Evolutionary conservation across 768 basidiomycete genomes (phyloP), one percentile per base, ranked within the genome.

Genomic region (Macrolepiota albuminosa): DNA sequence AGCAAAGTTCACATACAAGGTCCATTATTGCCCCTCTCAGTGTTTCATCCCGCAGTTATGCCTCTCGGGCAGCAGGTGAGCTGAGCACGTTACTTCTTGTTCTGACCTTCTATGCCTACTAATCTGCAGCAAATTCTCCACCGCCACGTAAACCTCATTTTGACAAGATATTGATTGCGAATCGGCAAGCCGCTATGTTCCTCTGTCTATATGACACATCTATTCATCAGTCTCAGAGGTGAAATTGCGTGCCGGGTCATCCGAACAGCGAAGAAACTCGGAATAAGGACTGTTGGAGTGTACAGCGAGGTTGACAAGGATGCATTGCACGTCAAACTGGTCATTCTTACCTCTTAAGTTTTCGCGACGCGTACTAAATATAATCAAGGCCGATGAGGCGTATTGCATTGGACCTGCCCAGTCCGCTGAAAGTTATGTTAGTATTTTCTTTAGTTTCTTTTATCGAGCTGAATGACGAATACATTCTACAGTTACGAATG

Each of bases 161-260:
- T 16, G 64, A 73, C 9, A 50, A 43, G 8, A 64, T 68, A 6
- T 74, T 71, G 54, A 78, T 78, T 4, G 58, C 67, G 14, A 66
- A 16, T 66, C 73, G 58, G 73, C 33, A 29, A 26, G 40, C 26
- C 6, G 11, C 6, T 43, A 65, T 62, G 70, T 66, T n/a, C 64
- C 71, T 36, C 76, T 77, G n/a, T 66, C 61, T 21, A 69, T 78
- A 2, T 68, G 60, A 1, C 62, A 70, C 45, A 26, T 10, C 3
- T 29, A 18, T 26, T 48, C 65, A 53, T 40, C 8, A 1, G 33
- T 11, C 39, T 14, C 62, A 96, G 94, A 72, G 95, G 95, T 50
- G 95, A 98, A 73, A 98, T 98, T 63, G 94, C 95, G 6, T 97
- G 95, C 71, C 87, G 95, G 21, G 92, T 98, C 47, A 96, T 96